These are phyloP conservation scores for Scenedesmus sp. DNA, from an alignment of 163 green algal species.

Conservation along the genomic window DNA sequence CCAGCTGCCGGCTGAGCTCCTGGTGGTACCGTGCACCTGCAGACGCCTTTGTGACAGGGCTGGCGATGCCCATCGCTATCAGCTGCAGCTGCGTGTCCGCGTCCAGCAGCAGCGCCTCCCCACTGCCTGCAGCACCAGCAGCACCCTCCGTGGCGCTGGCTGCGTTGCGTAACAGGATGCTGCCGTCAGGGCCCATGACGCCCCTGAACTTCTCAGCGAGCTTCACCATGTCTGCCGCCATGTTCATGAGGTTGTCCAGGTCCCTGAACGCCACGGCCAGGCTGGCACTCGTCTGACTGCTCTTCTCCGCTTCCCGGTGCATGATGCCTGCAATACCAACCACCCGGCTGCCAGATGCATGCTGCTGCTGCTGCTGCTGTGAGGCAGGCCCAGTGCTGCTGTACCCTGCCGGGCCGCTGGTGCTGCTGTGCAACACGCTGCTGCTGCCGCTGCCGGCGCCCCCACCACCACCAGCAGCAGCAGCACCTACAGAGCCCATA, in stretches of 20 bases:
- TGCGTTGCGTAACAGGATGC: neutral
- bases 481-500: constrained; percentile 5
- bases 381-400: neutral
- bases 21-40: constrained; percentile 83
- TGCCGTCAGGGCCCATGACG: constrained; percentile 58
- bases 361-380: constrained; percentile 14
- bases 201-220: constrained; percentile 87
- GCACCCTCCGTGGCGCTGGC: neutral
- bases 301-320: constrained; percentile 75
- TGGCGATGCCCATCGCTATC: constrained; percentile 91
- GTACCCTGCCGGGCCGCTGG: neutral
- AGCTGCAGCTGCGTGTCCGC: constrained; percentile 87
- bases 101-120: constrained; percentile 68
- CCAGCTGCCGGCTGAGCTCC: constrained; percentile 90
- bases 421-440: constrained; percentile 4
- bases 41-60: constrained; percentile 90
- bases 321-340: constrained; percentile 82
- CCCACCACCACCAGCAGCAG: neutral
- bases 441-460: neutral
- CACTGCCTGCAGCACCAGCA: neutral
- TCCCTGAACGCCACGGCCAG: constrained; percentile 86
- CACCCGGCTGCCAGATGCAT: neutral
- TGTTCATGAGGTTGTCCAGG: constrained; percentile 86
- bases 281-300: constrained; percentile 63
- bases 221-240: constrained; percentile 89